Base-by-base conservation (phyloP, 2,329 filamentous ascomycete species). In the Ceratocystis huliohia region DNA sequence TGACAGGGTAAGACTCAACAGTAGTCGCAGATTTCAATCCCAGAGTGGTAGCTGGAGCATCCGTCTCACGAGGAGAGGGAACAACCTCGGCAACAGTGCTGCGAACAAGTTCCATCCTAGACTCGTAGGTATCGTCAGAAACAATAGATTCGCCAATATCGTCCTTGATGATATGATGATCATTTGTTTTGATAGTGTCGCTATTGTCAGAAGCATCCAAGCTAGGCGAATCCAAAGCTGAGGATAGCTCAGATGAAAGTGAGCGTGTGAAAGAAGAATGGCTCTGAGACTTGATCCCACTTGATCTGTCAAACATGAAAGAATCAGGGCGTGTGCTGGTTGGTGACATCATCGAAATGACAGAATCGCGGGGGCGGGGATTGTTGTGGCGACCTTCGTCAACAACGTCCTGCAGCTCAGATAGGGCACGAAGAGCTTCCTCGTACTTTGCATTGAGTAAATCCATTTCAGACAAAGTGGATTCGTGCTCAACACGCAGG, bases 201-300 rank as follows among this genome's bases (percentile, higher is more conserved):
- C 77, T 75, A 3, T 78, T 81, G 7, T 74, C 75, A 8, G 76
- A 74, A 13, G 71, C 68, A 70, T 86, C 85, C 69, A 84, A 86
- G 72, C 81, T 80, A 71, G 84, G 84, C 73, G 88, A 89, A 73
- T 88, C 88, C 82, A 88, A 84, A 80, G 84, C 90, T 75, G 88
- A 96, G 73, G 90, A 96, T 75, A 96, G 83, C 78, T 97, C 94
- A 78, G 91, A 94, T 70, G 91, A 96, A 71, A 96, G 87, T 73
- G 91, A 96, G 75, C 88, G 91, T 79, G 91, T 92, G 46, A 74
- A 71, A 73, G 89, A 92, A 76, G 88, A 89, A 73, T 80, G 81
- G 78, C 81, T 76, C 64, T 77, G 79, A 79, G 86, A 82, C 78
- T 87, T 91, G 74, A 84, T 78, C 74, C 85, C 87, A 77, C 83